Base-by-base conservation (phyloP, 495 filamentous ascomycete species). In the Trichoderma erinaceum region DNA sequence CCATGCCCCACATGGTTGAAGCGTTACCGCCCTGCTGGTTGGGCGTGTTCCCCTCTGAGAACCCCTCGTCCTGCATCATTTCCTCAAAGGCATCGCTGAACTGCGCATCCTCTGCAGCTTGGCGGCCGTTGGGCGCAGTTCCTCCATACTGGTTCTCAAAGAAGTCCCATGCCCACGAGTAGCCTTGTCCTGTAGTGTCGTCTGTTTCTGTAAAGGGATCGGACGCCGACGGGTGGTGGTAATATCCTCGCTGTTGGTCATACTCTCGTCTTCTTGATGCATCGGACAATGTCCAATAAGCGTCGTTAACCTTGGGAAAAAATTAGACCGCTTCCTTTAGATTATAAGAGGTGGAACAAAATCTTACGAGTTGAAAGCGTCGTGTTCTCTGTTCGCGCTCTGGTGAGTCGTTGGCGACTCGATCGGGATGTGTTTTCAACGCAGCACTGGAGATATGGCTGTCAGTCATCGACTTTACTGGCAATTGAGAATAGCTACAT, bases 41-140 rank as follows among this genome's bases (percentile, higher is more conserved):
- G 21, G 80, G 77, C 50, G 72, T 79, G 8, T 72, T 75, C 23
- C 85, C 83, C 67, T 88, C 87, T 0, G 89, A 89, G 77, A 98
- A 84, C 0, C 94, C 95, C 75, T 97, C 90, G 71, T 99, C 95
- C 43, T 90, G 86, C 77, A 98, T 78, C 95, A 99, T 99, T 83
- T 99, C 95, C 82, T 99, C 96, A 74, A 99, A 99, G 3, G 92
- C 90, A 69, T 87, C 85, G 23, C 89, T 92, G 75, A 98, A 99
- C 78, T 98, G 95, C 69, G 88, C 86, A 61, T 87, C 83, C 70
- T 87, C 83, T 72, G 86, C 78, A 68, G 73, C 72, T 68, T 74
- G 75, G 11, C 80, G 72, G 18, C 73, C 64, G 52, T 69, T 70
- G 23, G 74, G 68, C 50, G 66, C 63, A 4, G 61, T 35, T 11